Evolutionary conservation across 1,139 yeast genomes (phyloP).

Genomic region (Yamadazyma sp.): DNA sequence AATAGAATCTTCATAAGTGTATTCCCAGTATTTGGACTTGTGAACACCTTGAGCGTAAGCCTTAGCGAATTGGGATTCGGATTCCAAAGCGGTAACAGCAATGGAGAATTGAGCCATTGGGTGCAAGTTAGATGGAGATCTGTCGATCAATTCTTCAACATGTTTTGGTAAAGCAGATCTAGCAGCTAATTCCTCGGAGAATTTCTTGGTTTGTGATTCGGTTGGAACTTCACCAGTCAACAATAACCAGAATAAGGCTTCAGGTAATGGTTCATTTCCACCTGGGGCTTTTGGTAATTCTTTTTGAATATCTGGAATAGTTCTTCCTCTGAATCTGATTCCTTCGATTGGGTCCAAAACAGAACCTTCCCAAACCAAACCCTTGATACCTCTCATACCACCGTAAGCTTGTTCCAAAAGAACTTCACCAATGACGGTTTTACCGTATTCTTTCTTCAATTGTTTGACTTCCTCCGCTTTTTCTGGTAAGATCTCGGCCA

Average conservation of each 20-base stretch:
- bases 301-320: conserved; percentile 92
- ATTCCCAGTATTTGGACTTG: conserved; percentile 89
- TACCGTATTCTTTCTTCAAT: conserved; percentile 85
- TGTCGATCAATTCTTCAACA: conserved; percentile 78
- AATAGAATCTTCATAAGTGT: conserved; percentile 86
- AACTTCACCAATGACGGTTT: conserved; percentile 91
- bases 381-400: conserved; percentile 99
- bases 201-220: conserved; percentile 67
- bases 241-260: conserved; percentile 89
- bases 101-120: conserved; percentile 98
- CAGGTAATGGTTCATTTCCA: conserved; percentile 84
- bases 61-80: conserved; percentile 86
- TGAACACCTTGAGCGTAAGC: conserved; percentile 88
- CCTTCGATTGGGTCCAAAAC: conserved; percentile 98
- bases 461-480: conserved; percentile 90
- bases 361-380: conserved; percentile 99
- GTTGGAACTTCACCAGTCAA: conserved; percentile 90
- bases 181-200: conserved; percentile 82
- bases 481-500: conserved; percentile 88
- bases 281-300: conserved; percentile 93
- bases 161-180: conserved; percentile 84
- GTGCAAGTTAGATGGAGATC: conserved; percentile 83
- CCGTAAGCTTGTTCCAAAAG: conserved; percentile 96
- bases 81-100: conserved; percentile 88
- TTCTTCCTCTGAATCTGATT: conserved; percentile 96